Conservation (phyloP, 371 early-diverging fungal species). For the Mortierella sp. region DNA sequence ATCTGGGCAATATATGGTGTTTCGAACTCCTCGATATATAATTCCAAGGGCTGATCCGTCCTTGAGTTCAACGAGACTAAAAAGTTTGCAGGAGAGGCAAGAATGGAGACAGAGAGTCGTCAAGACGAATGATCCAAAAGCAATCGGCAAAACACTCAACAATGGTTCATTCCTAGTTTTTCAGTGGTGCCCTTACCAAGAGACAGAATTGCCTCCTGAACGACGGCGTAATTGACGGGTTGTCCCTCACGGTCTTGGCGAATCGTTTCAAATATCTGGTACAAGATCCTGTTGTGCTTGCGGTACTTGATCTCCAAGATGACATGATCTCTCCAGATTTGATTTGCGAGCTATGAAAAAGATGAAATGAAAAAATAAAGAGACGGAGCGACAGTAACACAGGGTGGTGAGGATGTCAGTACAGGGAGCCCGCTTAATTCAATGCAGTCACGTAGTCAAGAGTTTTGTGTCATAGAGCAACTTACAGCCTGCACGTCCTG, state of each 20-base stretch:
- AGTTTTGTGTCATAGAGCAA: conserved; percentile 1
- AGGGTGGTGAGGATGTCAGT: not conserved
- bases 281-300: conserved; percentile 75
- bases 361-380: not conserved
- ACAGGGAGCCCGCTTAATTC: not conserved
- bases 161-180: not conserved
- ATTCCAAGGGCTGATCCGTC: conserved; percentile 75
- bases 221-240: conserved; percentile 67
- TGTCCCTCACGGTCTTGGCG: conserved; percentile 79
- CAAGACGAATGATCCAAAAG: too few relatives aligned
- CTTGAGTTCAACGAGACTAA: conserved; percentile 78
- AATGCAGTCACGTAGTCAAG: not conserved
- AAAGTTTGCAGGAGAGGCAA: not conserved
- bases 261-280: conserved; percentile 79
- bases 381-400: not conserved
- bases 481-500: conserved; percentile 80
- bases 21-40: conserved; percentile 89
- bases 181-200: conserved; percentile 56
- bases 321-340: conserved; percentile 82
- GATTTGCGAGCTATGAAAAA: conserved; percentile 70
- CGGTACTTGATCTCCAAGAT: conserved; percentile 71
- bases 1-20: conserved; percentile 78
- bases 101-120: too few relatives aligned
- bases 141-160: not conserved
- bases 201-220: conserved; percentile 72